These are phyloP conservation scores for Ustilago vetiveriae DNA, from an alignment of 1,284 basidiomycete species.

Conservation along the genomic window DNA sequence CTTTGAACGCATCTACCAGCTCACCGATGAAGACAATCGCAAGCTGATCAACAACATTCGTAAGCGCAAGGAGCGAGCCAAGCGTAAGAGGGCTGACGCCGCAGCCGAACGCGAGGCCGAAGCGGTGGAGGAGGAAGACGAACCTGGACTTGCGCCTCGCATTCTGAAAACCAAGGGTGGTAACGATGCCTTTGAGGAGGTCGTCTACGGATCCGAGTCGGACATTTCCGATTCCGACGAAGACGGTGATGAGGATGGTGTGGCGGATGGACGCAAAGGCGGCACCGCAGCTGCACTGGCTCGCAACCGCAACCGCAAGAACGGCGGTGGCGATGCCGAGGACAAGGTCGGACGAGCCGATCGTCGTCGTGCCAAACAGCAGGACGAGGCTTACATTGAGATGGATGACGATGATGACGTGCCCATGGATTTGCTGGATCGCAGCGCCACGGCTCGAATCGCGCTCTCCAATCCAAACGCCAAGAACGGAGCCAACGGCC, in stretches of 20 bases:
- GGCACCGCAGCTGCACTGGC: slow-evolving; percentile 38
- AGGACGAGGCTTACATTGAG: slow-evolving; percentile 73
- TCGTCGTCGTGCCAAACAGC: slow-evolving; percentile 49
- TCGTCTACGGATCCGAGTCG: slow-evolving; percentile 63
- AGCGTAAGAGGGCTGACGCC: slow-evolving; percentile 69
- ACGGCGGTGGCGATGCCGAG: slow-evolving; percentile 26
- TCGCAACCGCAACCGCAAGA: slow-evolving; percentile 36
- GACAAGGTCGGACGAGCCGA: slow-evolving; percentile 15
- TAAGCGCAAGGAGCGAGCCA: slow-evolving; percentile 89
- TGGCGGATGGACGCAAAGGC: slow-evolving; percentile 25
- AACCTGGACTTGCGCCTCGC: slow-evolving; percentile 42
- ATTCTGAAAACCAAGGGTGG: slow-evolving; percentile 47
- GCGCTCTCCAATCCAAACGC: slow-evolving; percentile 35
- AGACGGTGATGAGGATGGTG: slow-evolving; percentile 27
- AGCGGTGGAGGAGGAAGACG: slow-evolving; percentile 38
- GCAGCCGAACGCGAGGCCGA: slow-evolving; percentile 70
- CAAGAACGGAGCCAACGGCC: slow-evolving; percentile 20
- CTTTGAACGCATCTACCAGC: slow-evolving; percentile 78
- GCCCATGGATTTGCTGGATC: slow-evolving; percentile 92
- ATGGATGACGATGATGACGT: slow-evolving; percentile 82
- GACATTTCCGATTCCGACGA: slow-evolving; percentile 57
- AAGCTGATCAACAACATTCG: slow-evolving; percentile 87
- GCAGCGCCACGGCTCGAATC: slow-evolving; percentile 66
- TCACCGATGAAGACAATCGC: slow-evolving; percentile 76
- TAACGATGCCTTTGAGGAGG: slow-evolving; percentile 67